Base-by-base conservation (phyloP, 2,329 filamentous ascomycete genomes). In the Claviceps quebecensis region DNA sequence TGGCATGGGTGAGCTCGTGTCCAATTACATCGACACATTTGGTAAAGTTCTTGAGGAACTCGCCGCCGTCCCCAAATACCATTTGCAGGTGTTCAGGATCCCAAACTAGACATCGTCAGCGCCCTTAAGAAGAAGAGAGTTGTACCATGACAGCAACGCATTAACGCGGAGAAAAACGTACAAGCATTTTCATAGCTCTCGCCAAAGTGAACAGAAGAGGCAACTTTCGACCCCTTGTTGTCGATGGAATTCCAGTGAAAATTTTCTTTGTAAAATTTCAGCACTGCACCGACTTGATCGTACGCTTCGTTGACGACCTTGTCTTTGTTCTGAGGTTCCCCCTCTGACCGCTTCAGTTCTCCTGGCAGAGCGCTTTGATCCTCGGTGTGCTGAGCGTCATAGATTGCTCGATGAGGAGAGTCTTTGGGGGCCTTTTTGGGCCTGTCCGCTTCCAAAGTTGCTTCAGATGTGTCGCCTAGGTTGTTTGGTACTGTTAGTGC, bases 1-100 rank as follows among this genome's bases (percentile, higher is more conserved):
- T 67, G 29, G 73, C 76, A 57, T 80, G 77, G 39, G 74, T 78
- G 19, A 79, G 63, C 56, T 80, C 77, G 55, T 79, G 76, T 2
- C 73, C 76, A 52, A 80, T 77, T 50, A 80, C 74, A 55, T 80
- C 77, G 34, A 78, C 63, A 52, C 67, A 72, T 29, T 68, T 68
- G 2, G 73, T 72, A 59, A 79, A 78, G 61, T 73, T 70, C 57
- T 68, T 69, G 49, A 78, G 63, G 46, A 76, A 74, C 38, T 70
- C 67, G 53, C 72, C 69, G 6, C 76, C 76, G 49, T 79, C 76
- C 3, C 76, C 77, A 56, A 76, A 80, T 4, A 78, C 73, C 71
- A 79, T 76, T 57, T 77, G 73, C 38, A 66, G 59, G 46, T 63
- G 65, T 53, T 69, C 63, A 2, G 72, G 66, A 52, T 77, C 71